Conservation (phyloP, 2,329 filamentous ascomycete species). For the Arthrobotrys pseudoclavata region DNA sequence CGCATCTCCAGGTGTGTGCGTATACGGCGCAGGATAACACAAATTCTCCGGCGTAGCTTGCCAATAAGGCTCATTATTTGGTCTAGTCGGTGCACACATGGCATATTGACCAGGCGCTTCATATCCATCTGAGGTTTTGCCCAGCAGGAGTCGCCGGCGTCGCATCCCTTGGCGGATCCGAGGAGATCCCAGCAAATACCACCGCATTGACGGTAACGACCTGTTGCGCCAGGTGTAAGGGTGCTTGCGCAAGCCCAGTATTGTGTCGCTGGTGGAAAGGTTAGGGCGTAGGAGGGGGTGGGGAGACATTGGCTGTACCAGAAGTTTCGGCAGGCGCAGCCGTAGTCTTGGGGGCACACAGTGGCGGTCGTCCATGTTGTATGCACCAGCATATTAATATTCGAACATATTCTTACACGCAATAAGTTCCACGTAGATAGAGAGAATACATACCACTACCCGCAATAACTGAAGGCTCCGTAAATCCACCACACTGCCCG, state of each 20-base stretch:
- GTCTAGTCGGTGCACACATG: slow-evolving; percentile 32
- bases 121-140: slow-evolving; percentile 40
- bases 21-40: slow-evolving; percentile 47
- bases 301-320: slow-evolving; percentile 55
- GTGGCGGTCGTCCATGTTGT: slow-evolving; percentile 50
- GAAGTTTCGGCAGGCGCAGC: slow-evolving; percentile 52
- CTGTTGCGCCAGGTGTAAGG: slow-evolving; percentile 22
- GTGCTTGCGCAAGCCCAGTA: slow-evolving; percentile 50
- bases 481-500: slow-evolving; percentile 51
- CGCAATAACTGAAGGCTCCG: slow-evolving; percentile 41
- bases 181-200: slow-evolving; percentile 51
- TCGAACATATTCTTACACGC: not conserved
- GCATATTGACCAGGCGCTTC: slow-evolving; percentile 45
- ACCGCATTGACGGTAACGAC: slow-evolving; percentile 35
- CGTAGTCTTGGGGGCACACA: slow-evolving; percentile 43
- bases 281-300: slow-evolving; percentile 36
- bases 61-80: slow-evolving; percentile 29
- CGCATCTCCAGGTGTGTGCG: slow-evolving; percentile 22
- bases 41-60: slow-evolving; percentile 27
- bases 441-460: slow-evolving; percentile 36
- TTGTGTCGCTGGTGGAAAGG: slow-evolving; percentile 33
- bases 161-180: slow-evolving; percentile 23
- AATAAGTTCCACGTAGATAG: too few relatives aligned
- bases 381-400: not conserved
- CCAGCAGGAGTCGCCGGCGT: slow-evolving; percentile 32